Evolutionary conservation across 257 asterid genomes (phyloP).

Genomic region (Ajuga chamaepitys): DNA sequence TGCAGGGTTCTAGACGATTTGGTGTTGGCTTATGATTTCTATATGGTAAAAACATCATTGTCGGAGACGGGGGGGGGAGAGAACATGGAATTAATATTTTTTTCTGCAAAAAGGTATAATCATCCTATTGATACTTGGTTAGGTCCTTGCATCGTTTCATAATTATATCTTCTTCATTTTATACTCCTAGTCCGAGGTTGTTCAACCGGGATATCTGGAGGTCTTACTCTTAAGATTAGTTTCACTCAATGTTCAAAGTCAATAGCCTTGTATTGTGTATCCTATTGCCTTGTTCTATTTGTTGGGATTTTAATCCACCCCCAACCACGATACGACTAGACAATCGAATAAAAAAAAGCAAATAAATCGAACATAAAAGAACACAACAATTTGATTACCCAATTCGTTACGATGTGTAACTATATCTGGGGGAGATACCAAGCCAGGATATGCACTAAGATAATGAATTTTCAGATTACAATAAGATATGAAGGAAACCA

Average conservation of each 20-base stretch:
- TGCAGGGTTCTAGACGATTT: slow-evolving; percentile 78
- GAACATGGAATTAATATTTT: not conserved
- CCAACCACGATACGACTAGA: no score
- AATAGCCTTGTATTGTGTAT: not conserved
- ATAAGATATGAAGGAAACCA: no score
- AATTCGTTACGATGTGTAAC: no score
- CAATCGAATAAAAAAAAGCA: no score
- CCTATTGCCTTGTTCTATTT: not conserved
- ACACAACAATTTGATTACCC: no score
- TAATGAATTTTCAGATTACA: no score
- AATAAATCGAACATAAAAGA: no score
- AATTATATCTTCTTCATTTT: not conserved
- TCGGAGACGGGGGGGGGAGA: not conserved
- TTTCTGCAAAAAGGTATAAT: not conserved
- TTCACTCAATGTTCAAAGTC: slow-evolving; percentile 2
- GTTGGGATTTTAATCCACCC: no score
- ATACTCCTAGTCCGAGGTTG: not conserved
- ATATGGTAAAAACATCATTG: slow-evolving; percentile 7
- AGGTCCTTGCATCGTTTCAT: slow-evolving; percentile 9
- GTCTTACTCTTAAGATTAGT: slow-evolving; percentile 3
- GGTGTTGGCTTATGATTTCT: slow-evolving; percentile 28
- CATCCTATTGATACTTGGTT: not conserved
- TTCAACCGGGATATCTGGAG: slow-evolving; percentile 3
- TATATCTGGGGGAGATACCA: no score
- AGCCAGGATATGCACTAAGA: no score